Percentiles rank a stretch among this genome's conserved stretches.
phyloP scores from a whole-genome alignment of 148 eudicot genomes.

The Camellia granthamiana region DNA sequence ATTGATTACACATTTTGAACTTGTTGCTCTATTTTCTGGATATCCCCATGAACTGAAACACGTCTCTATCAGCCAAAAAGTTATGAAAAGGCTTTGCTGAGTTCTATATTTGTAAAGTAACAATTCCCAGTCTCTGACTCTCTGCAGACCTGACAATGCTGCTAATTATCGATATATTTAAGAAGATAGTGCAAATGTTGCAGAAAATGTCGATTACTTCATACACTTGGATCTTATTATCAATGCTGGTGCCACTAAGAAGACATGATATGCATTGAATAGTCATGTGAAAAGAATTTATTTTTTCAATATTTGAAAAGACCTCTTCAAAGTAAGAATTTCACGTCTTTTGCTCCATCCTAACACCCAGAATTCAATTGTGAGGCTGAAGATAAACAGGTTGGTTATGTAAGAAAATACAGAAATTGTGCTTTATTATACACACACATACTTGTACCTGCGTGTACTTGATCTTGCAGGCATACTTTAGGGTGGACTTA shows the following conservation, averaged over 20 bases:
- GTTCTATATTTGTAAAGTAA: background rate
- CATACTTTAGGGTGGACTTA: background rate
- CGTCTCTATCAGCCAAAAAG: background rate
- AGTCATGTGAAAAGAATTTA: background rate
- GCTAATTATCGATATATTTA: background rate
- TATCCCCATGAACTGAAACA: background rate
- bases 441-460: background rate
- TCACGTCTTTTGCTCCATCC: background rate
- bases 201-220: background rate
- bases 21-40: background rate
- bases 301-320: background rate
- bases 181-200: background rate
- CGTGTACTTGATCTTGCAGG: background rate
- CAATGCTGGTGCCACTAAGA: background rate
- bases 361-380: background rate
- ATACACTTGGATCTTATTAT: background rate
- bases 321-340: background rate
- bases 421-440: background rate
- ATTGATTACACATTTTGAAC: background rate
- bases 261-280: background rate
- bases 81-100: background rate
- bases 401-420: background rate
- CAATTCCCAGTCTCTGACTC: background rate
- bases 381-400: conserved; percentile 4
- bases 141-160: background rate